Base-by-base conservation (phyloP, 805 yeast genomes). In the Monosporozyma servazzii region DNA sequence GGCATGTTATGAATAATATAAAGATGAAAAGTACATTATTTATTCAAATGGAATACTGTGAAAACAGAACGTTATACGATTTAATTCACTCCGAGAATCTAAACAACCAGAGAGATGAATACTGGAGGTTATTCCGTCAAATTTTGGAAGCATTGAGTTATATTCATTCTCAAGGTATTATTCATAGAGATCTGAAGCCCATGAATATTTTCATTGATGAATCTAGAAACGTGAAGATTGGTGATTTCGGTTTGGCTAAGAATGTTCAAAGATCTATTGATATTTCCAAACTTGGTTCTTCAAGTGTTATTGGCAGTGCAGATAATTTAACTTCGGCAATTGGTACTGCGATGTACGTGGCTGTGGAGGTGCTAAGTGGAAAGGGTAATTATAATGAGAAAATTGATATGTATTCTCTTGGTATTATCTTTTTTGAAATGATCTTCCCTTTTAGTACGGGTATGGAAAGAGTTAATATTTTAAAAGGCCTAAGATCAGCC, bases 1-100 rank as follows among this genome's bases (percentile, higher is more conserved):
- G 5, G 13, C 40, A 36, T 20, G 13, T n/a, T 2, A 13, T 31
- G 15, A 37, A 36, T n/a, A 10, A 23, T 13, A 36, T 42, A 10
- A 72, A 71, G 52, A 66, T 71, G 45, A 73, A 73, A 56, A 85
- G 90, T 49, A 88, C 95, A 0, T 69, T 93, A 30, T 93, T 87
- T 65, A 93, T 93, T 58, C 99, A 93, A 64, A 93, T 93, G 99
- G 99, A 93, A 66, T 93, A 93, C 61, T 93, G 99, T 69, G 99
- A 93, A 62, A 93, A 91, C 63, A 88, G 87, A 52, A 91, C 99
- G 0, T 69, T 93, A 29, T 77, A 78, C 48, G 96, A 93, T 68
- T 71, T 93, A 54, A 91, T 93, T 46, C 78, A 75, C 50, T 78
- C 80, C 41, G 87, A 84, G 52, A 89, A 88, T 0, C 72, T 93